Conservation (phyloP, 352 stramenopile genomes). For the Pythium scleroteichum region DNA sequence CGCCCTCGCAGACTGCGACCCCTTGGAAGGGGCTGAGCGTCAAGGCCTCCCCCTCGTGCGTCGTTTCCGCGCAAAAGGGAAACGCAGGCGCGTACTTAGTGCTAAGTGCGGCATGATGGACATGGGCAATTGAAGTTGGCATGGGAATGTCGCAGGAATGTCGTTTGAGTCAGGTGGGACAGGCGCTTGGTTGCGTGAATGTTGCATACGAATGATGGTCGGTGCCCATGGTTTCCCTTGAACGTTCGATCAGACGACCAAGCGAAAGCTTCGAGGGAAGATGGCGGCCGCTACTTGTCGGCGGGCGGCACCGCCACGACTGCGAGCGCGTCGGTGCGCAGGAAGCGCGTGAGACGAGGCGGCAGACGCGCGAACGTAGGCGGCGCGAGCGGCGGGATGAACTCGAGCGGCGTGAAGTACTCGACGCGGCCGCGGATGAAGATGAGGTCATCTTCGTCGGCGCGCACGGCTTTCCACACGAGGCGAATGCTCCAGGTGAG, state of each 20-base stretch:
- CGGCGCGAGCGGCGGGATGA: slow-evolving; percentile 11
- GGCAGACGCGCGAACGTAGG: neutral
- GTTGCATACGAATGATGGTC: no score
- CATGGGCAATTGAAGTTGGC: slow-evolving; percentile 4
- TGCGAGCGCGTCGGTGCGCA: neutral
- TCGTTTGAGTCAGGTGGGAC: slow-evolving; percentile 2
- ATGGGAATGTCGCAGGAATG: slow-evolving; percentile 6
- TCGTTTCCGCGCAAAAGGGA: slow-evolving; percentile 1
- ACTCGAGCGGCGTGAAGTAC: slow-evolving; percentile 23
- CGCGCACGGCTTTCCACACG: slow-evolving; percentile 11
- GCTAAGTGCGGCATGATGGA: slow-evolving; percentile 5
- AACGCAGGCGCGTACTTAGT: neutral
- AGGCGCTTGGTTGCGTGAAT: slow-evolving; percentile 1
- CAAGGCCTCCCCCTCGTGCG: neutral
- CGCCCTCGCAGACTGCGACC: no score
- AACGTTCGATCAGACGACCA: no score
- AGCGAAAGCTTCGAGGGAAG: no score
- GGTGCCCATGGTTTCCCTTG: no score
- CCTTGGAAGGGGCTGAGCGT: no score
- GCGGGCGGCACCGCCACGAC: neutral
- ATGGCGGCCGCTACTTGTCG: no score
- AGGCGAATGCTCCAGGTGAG: slow-evolving; percentile 24
- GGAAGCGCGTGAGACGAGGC: neutral
- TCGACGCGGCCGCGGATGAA: slow-evolving; percentile 20
- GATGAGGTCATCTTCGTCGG: slow-evolving; percentile 22